Evolutionary conservation across 192 early-diverging fungal species (phyloP).

Genomic region (Linnemannia elongata): DNA sequence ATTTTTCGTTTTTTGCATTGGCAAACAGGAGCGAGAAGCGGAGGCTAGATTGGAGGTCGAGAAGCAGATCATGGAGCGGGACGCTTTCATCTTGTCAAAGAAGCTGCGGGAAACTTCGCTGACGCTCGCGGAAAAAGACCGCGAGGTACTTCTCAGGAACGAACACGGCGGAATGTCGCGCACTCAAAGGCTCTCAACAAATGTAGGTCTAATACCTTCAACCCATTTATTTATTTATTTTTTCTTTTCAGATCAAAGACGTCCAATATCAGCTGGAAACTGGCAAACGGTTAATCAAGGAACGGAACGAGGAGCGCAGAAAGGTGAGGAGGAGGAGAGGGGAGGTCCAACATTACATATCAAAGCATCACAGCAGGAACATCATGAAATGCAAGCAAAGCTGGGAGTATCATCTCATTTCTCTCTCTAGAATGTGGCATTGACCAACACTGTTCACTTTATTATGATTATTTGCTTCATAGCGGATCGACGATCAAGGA

Average conservation of each 20-base stretch:
- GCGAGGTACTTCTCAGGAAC: slow-evolving; percentile 30
- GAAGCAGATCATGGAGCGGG: slow-evolving; percentile 27
- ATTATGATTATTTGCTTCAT: neutral
- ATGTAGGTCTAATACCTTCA: slow-evolving; percentile 2
- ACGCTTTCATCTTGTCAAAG: slow-evolving; percentile 22
- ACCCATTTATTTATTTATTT: neutral
- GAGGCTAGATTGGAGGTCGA: slow-evolving; percentile 39
- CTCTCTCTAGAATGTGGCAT: neutral
- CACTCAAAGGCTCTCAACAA: neutral
- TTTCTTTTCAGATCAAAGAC: slow-evolving; percentile 24
- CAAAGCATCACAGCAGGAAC: neutral
- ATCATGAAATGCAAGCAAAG: neutral
- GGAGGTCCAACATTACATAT: neutral
- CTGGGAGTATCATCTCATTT: neutral
- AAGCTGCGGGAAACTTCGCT: slow-evolving; percentile 34
- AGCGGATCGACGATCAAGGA: slow-evolving; percentile 25
- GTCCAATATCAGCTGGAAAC: slow-evolving; percentile 31
- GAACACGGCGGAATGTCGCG: neutral
- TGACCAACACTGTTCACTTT: neutral
- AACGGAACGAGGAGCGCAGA: slow-evolving; percentile 37
- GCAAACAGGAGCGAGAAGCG: slow-evolving; percentile 32
- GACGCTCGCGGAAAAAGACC: slow-evolving; percentile 33
- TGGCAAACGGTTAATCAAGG: slow-evolving; percentile 30
- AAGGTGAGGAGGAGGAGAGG: slow-evolving; percentile 19
- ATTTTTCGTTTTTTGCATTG: neutral